Evolutionary conservation across 176 grass and related monocot genomes (phyloP).

Genomic region (Ensete glaucum): DNA sequence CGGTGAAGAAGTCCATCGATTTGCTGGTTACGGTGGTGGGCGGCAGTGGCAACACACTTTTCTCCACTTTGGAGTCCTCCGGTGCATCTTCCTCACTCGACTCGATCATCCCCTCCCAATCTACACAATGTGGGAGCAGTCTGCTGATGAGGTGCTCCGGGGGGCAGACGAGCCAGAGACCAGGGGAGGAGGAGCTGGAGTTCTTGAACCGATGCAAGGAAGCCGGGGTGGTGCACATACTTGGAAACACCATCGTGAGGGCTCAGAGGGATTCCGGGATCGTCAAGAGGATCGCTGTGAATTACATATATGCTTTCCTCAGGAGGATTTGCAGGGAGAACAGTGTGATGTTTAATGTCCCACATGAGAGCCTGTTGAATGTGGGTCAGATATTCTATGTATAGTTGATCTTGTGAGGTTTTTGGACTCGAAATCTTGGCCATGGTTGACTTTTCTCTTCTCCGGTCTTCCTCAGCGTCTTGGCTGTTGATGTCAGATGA

Average conservation of each 20-base stretch:
- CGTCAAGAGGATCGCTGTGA: constrained; percentile 55
- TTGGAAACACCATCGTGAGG: constrained; percentile 80
- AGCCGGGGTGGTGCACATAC: constrained; percentile 84
- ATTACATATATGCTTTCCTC: constrained; percentile 87
- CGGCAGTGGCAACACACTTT: constrained; percentile 19
- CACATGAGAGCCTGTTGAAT: constrained; percentile 84
- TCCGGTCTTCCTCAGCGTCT: too few species aligned
- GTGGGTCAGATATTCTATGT: constrained; percentile 89
- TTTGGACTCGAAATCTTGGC: too few species aligned
- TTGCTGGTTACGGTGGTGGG: constrained; percentile 19
- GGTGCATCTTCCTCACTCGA: constrained; percentile 54
- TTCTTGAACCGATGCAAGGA: constrained; percentile 79
- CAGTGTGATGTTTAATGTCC: constrained; percentile 79
- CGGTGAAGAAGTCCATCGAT: not conserved
- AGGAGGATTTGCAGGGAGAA: constrained; percentile 88
- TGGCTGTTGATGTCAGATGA: too few species aligned
- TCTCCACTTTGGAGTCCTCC: constrained; percentile 37
- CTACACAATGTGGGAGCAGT: constrained; percentile 15
- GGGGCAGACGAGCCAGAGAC: constrained; percentile 30
- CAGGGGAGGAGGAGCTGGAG: constrained; percentile 69
- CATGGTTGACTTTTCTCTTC: too few species aligned
- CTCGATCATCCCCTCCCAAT: constrained; percentile 50
- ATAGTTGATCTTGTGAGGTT: constrained; percentile 2
- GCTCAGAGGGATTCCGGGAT: constrained; percentile 60
- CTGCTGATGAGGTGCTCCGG: constrained; percentile 16